Evolutionary conservation across 1,139 yeast genomes (phyloP).

Genomic region (Geotrichum carabidarum): DNA sequence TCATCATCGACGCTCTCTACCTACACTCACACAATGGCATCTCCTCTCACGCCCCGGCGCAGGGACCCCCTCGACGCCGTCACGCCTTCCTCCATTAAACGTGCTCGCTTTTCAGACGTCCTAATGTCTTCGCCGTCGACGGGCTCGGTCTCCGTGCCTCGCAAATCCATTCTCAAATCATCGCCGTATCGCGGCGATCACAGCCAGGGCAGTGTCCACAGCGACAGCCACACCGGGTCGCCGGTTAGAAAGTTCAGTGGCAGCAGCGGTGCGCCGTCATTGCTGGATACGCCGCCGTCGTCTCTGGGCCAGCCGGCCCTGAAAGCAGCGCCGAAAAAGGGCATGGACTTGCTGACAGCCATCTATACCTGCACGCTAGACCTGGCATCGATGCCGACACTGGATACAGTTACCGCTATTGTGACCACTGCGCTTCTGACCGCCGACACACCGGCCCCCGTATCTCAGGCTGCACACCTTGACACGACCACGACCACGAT

Average conservation of each 20-base stretch:
- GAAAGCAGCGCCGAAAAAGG: neutral
- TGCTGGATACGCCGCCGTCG: no score
- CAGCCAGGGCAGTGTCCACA: no score
- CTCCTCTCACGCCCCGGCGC: neutral
- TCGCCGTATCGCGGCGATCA: neutral
- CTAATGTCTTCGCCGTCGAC: slow-evolving; percentile 1
- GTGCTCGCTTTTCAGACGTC: slow-evolving; percentile 13
- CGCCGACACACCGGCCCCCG: neutral
- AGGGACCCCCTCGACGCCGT: neutral
- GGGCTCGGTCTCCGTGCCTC: neutral
- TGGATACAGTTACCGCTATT: neutral
- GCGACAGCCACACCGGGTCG: neutral
- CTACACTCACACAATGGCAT: neutral
- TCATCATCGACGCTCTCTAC: neutral
- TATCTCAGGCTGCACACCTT: no score
- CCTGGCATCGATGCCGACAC: neutral
- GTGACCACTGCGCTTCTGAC: slow-evolving; percentile 1
- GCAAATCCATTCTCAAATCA: slow-evolving; percentile 12
- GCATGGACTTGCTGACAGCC: slow-evolving; percentile 3
- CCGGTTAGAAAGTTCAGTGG: neutral
- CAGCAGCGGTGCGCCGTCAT: no score
- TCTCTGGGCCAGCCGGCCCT: neutral
- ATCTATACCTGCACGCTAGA: slow-evolving; percentile 10
- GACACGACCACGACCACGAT: neutral
- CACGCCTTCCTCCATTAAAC: slow-evolving; percentile 3